Base-by-base conservation (phyloP, 108 stramenopile genomes). In the Parietichytrium sp. region DNA sequence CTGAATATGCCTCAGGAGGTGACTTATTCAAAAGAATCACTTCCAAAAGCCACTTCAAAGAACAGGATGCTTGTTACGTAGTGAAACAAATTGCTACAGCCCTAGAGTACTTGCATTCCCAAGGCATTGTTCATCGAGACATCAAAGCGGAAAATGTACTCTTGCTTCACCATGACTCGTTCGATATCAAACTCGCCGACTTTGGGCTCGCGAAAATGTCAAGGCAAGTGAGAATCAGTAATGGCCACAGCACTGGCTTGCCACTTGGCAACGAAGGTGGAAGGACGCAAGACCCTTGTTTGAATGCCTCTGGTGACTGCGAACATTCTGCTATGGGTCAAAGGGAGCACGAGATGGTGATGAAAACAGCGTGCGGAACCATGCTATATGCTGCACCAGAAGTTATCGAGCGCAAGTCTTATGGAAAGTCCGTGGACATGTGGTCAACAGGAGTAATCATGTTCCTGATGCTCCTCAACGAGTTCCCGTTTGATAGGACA, bases 111-210 rank as follows among this genome's bases (percentile, higher is more conserved):
- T 97, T 95, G 87, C 98, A 98, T 83, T 94, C 93, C 30, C 94
- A 93, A 30, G 92, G 95, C 36, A 92, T 98, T 81, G 93, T 95
- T 12, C 98, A 99, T 85, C 90, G 98, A 1, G 98, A 99, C 87
- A 87, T 99, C 52, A 99, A 99, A 86, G 96, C 94, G 8, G 96
- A 96, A 82, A 97, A 97, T 80, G 97, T 97, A 83, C 83, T 98
- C 8, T 94, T 98, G 79, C 92, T 88, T 20, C 84, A 89, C 38
- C 89, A 85, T 1, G 94, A 96, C 55, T 89, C 90, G 79, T 81
- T 94, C 3, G 89, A 88, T 31, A 90, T 99, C 49, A 97, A 96
- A 83, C 95, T 99, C 83, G 97, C 98, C 83, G 98, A 99, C 84
- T 99, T 99, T 84, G 98, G 98, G 45, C 88, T 99, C 54, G 92